Conservation (phyloP, 1,284 basidiomycete species). For the Hemileia vastatrix region DNA sequence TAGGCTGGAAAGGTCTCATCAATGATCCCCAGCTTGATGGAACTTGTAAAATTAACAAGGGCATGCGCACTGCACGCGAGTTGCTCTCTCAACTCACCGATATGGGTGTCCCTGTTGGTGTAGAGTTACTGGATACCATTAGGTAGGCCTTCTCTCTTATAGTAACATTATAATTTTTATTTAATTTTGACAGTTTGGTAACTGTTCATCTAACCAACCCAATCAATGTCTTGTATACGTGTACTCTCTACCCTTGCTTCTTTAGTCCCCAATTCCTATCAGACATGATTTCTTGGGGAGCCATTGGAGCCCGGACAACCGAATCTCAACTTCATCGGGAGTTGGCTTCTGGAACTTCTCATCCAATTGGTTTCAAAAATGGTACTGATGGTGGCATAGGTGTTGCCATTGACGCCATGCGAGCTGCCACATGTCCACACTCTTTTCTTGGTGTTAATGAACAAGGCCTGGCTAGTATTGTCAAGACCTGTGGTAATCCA, state of each 20-base stretch:
- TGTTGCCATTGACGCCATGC: slow-evolving; percentile 66
- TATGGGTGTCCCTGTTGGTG: slow-evolving; percentile 73
- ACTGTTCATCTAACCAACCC: slow-evolving; percentile 50
- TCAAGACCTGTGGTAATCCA: slow-evolving; percentile 76
- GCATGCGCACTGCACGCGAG: slow-evolving; percentile 77
- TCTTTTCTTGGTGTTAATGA: slow-evolving; percentile 89
- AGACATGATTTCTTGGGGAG: slow-evolving; percentile 92
- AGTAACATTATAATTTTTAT: background rate
- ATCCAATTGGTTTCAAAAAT: slow-evolving; percentile 71
- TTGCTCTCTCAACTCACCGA: slow-evolving; percentile 78
- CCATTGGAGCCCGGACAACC: slow-evolving; percentile 92
- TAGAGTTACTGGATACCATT: slow-evolving; percentile 62
- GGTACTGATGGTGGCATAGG: slow-evolving; percentile 47
- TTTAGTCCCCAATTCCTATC: slow-evolving; percentile 85
- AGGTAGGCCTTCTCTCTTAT: slow-evolving; percentile 26
- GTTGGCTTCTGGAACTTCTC: slow-evolving; percentile 70
- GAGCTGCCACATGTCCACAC: slow-evolving; percentile 72
- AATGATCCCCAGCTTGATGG: slow-evolving; percentile 81
- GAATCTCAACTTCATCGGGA: slow-evolving; percentile 93
- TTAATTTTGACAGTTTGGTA: slow-evolving; percentile 38
- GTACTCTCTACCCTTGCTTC: background rate
- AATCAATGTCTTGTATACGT: slow-evolving; percentile 55
- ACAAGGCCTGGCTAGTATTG: slow-evolving; percentile 79
- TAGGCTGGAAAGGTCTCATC: slow-evolving; percentile 98
- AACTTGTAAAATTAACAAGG: slow-evolving; percentile 85